Conservation (phyloP, 345 rosid genomes). For the Triadica sebifera region DNA sequence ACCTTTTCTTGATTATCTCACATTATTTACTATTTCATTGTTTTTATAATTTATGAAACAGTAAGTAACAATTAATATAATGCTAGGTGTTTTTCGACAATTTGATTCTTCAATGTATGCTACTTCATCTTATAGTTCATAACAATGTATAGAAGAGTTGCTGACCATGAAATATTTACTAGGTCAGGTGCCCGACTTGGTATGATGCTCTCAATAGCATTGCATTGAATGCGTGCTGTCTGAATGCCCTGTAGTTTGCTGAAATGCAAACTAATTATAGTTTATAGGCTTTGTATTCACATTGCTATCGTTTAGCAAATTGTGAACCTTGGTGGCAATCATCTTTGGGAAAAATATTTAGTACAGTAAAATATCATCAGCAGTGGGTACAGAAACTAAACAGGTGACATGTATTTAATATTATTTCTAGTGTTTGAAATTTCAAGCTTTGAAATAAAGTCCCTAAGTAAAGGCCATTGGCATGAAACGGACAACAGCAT, state of each 20-base stretch:
- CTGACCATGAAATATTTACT: neutral
- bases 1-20: neutral
- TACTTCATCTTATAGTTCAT: neutral
- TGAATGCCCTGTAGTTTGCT: neutral
- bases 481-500: neutral
- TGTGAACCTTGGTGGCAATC: neutral
- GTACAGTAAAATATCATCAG: neutral
- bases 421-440: neutral
- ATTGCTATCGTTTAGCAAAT: neutral
- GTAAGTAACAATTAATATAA: neutral
- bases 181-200: neutral
- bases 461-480: too few species aligned
- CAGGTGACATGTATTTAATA: neutral
- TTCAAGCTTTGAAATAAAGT: neutral
- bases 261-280: neutral
- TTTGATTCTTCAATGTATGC: neutral
- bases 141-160: neutral
- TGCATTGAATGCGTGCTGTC: neutral
- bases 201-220: neutral
- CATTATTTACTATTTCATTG: neutral
- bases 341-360: neutral
- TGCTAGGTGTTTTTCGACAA: neutral
- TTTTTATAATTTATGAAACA: neutral
- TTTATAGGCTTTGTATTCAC: neutral
- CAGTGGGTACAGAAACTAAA: constrained; percentile 5